These are phyloP conservation scores for Aotearoamyces nothofagi DNA, from an alignment of 2,329 filamentous ascomycete species.

Conservation along the genomic window DNA sequence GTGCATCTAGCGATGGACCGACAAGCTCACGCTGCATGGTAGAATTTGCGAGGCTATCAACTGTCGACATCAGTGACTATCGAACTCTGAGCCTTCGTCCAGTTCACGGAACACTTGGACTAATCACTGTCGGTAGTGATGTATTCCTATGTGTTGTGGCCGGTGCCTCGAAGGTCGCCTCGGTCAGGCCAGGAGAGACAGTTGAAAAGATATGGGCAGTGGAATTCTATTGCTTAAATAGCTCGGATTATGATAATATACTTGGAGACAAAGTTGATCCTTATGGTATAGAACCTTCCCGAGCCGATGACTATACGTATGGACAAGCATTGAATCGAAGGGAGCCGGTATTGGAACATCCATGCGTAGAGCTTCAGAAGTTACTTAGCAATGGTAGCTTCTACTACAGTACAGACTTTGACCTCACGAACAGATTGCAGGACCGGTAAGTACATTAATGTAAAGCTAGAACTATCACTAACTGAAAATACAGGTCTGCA, in stretches of 20 bases:
- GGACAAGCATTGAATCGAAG: conserved; percentile 41
- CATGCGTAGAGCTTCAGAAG: conserved; percentile 82
- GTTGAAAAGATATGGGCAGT: conserved; percentile 77
- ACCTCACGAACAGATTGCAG: conserved; percentile 84
- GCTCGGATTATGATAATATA: conserved; percentile 71
- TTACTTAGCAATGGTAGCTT: conserved; percentile 86
- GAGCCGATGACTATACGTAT: conserved; percentile 20
- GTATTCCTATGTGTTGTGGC: conserved; percentile 88
- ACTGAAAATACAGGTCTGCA: conserved; percentile 38
- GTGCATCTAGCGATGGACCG: conserved; percentile 15
- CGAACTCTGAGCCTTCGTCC: conserved; percentile 57
- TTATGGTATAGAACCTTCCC: conserved; percentile 10
- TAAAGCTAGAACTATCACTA: background rate
- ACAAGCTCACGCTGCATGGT: conserved; percentile 52
- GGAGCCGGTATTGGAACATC: conserved; percentile 66
- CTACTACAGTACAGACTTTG: conserved; percentile 98
- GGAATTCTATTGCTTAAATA: conserved; percentile 87
- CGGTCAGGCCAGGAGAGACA: conserved; percentile 72
- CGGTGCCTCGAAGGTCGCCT: conserved; percentile 62
- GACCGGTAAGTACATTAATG: conserved; percentile 42
- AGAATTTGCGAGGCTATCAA: conserved; percentile 56
- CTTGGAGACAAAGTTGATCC: conserved; percentile 30
- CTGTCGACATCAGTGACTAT: conserved; percentile 60
- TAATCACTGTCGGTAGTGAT: conserved; percentile 72
- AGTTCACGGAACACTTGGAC: conserved; percentile 72